Conservation (phyloP, 2,329 filamentous ascomycete species). For the Bimuria novae-zelandiae region DNA sequence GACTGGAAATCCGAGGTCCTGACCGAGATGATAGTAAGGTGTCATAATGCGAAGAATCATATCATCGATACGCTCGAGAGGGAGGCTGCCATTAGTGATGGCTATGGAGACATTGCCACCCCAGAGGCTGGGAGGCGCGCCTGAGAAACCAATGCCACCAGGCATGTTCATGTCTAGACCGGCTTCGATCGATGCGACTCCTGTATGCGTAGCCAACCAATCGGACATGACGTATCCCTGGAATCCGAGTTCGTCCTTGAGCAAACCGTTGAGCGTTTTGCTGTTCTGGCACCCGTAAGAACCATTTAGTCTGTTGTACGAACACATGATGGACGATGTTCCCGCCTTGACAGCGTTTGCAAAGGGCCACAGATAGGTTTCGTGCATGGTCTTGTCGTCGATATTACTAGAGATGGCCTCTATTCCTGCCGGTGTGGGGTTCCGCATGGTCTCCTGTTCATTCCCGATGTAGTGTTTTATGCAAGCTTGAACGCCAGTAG, state of each 20-base stretch:
- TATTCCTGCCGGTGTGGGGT: too few species aligned
- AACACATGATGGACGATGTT: conserved; percentile 65
- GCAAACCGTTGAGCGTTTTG: conserved; percentile 53
- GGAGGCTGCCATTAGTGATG: conserved; percentile 48
- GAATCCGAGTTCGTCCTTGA: conserved; percentile 59
- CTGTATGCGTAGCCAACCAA: conserved; percentile 51
- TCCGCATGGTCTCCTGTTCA: conserved; percentile 60
- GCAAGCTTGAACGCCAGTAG: conserved; percentile 47
- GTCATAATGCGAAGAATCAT: conserved; percentile 54
- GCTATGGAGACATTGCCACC: conserved; percentile 44
- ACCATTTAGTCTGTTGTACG: conserved; percentile 44
- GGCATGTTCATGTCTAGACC: conserved; percentile 57
- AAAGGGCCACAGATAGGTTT: conserved; percentile 71
- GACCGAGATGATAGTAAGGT: conserved; percentile 50
- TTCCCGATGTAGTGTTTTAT: conserved; percentile 63
- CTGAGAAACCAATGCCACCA: conserved; percentile 31
- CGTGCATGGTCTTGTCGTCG: conserved; percentile 65
- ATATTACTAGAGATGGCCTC: conserved; percentile 65
- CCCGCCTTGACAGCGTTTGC: conserved; percentile 64
- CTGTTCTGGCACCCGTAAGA: conserved; percentile 40
- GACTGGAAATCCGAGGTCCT: conserved; percentile 43
- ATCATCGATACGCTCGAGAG: conserved; percentile 48
- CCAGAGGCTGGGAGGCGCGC: conserved; percentile 33
- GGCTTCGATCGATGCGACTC: conserved; percentile 50
- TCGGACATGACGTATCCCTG: conserved; percentile 51